phyloP scores from a whole-genome alignment of 2,329 filamentous ascomycete species.

The Aspergillus japonicus region DNA sequence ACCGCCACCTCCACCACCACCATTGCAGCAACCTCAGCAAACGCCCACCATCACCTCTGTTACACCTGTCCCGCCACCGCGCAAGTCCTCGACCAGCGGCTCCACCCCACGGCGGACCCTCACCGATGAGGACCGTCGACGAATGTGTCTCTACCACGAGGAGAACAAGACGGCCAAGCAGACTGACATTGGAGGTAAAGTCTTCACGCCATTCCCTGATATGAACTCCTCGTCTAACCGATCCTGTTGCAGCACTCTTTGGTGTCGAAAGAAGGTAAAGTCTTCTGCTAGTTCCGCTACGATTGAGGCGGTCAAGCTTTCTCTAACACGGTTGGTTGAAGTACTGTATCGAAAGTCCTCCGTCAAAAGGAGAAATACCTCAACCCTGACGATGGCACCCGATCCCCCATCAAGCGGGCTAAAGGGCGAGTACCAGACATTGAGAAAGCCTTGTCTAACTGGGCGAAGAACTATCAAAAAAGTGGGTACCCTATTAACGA shows the following conservation, averaged over 20 bases:
- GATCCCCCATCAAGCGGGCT: constrained; percentile 74
- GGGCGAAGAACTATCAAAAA: constrained; percentile 77
- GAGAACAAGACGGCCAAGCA: constrained; percentile 90
- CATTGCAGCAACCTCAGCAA: constrained; percentile 21
- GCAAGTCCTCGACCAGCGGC: constrained; percentile 43
- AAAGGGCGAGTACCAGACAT: constrained; percentile 90
- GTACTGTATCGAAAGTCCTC: constrained; percentile 97
- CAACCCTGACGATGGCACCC: constrained; percentile 73
- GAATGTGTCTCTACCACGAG: constrained; percentile 92
- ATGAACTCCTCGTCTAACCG: constrained; percentile 18
- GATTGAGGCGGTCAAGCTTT: constrained; percentile 3
- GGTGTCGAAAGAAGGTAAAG: constrained; percentile 92
- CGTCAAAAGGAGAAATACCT: constrained; percentile 94
- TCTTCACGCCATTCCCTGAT: background rate
- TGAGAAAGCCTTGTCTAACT: constrained; percentile 84
- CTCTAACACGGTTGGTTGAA: constrained; percentile 42
- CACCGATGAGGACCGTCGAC: constrained; percentile 83
- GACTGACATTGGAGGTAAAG: constrained; percentile 85
- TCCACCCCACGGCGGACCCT: constrained; percentile 79
- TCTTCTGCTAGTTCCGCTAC: constrained; percentile 10
- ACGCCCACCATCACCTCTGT: constrained; percentile 8
- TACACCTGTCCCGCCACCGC: constrained; percentile 18
- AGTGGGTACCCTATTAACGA: constrained; percentile 73
- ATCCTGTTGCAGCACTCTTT: constrained; percentile 65
- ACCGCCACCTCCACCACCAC: constrained; percentile 53